Evolutionary conservation across 163 green algal species (phyloP), one percentile per base, ranked within the genome.

Genomic region (Volvox carteri): DNA sequence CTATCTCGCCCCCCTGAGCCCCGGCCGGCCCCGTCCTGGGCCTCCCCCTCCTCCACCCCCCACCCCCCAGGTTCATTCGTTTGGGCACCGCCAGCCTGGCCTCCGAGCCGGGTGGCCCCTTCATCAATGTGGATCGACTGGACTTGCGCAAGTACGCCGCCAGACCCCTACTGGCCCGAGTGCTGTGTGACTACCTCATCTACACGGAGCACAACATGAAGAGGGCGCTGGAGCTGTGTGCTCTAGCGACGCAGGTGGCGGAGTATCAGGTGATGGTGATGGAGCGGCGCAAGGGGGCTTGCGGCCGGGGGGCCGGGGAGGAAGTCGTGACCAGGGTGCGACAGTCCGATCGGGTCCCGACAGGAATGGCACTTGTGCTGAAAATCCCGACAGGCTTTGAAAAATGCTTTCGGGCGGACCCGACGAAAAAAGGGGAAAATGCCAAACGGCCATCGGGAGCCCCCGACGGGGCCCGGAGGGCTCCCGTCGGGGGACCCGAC

Each of bases 151-250:
- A 97, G 91, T 98, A 97, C 86, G 94, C 94, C 9, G 73, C 54
- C 1, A 78, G 95, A 4, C 93, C 94, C 1, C 68, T 88, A n/a
- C 92, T 98, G 25, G 92, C 96, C 0, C 90, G 94, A 0, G 94
- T 90, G 19, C 92, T 98, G 76, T 95, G 92, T 50, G 95, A 98
- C 91, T 98, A 97, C 94, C 95, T 97, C 80, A 80, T 97, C 8
- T 97, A 98, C 88, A 90, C 95, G 74, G 96, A 98, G 79, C 95
- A 96, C 92, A 96, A 98, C 89, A 94, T 96, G 70, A 96, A 95
- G 81, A 92, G 93, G 48, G 95, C 92, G 14, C 85, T 97, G 70
- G 95, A 97, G 90, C 95, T 98, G 44, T 95, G 92, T 65, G 90
- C 92, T 0, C 80, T 93, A 37, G 93, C 92, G 46, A 95, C 89